Evolutionary conservation across 495 filamentous ascomycete genomes (phyloP), one percentile per base, ranked within the genome.

Genomic region (Parathielavia hyrcaniae): DNA sequence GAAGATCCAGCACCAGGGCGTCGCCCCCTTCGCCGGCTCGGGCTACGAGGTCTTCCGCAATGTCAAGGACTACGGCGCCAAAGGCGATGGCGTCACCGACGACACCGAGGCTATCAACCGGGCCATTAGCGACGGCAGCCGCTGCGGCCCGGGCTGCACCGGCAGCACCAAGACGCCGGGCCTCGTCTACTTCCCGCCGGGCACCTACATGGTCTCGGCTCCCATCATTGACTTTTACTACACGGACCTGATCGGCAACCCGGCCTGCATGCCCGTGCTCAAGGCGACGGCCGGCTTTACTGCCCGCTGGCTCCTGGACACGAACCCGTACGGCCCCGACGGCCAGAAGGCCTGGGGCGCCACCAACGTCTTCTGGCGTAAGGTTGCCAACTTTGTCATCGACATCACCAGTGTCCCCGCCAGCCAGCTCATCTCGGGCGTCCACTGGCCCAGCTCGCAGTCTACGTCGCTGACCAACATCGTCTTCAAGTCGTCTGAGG

Each of bases 71-170:
- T 82, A 71, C 59, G 81, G 80, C 26, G 82, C 82, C 47, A 74
- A 69, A 57, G 73, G 73, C 58, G 85, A 90, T 62, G 86, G 85
- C 38, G 69, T 77, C n/a, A 88, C 86, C 1, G 90, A 96, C 65
- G 90, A 95, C 69, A 90, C 88, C 0, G 81, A 67, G 46, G 89
- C 90, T 4, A 92, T 95, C 74, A 91, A 95, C 68, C 68, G 73
- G 45, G 91, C 91, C 38, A 91, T 95, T 57, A 79, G 81, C 26
- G 82, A 82, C 26, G 88, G 87, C 17, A 76, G 75, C 55, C 87
- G 90, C 23, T 96, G 90, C 64, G 90, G 82, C 38, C 79, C 80
- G 7, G 74, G 78, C 23, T 96, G 90, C 67, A 83, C 86, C 44
- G 91, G 87, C 13, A 80, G 80, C 7, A 96, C 91, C 14, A 79